These are phyloP conservation scores for Stagonosporopsis cucurbitacearum DNA, from an alignment of 2,329 filamentous ascomycete species.

Conservation along the genomic window DNA sequence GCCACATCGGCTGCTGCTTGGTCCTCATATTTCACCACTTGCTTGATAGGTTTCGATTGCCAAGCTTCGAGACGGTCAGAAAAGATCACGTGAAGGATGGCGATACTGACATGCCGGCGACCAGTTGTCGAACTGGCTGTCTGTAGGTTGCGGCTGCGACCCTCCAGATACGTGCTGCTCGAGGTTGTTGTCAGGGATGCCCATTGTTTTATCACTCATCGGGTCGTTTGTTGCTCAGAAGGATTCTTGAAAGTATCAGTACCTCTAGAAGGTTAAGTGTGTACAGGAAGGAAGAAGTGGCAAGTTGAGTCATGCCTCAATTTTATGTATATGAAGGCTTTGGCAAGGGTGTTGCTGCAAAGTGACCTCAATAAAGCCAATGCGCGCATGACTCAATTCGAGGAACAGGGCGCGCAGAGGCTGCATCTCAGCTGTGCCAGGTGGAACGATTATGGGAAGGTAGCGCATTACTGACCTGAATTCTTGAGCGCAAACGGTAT, in stretches of 20 bases:
- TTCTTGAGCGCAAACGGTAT: not conserved
- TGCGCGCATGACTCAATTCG: constrained; percentile 32
- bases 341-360: constrained; percentile 29
- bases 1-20: constrained; percentile 64
- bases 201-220: constrained; percentile 21
- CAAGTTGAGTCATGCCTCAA: constrained; percentile 23
- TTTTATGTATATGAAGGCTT: constrained; percentile 25
- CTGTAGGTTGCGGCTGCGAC: constrained; percentile 10
- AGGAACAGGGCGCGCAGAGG: constrained; percentile 6
- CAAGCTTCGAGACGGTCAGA: constrained; percentile 61
- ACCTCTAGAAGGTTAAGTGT: not conserved
- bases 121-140: constrained; percentile 38
- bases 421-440: not conserved
- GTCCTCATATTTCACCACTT: constrained; percentile 74
- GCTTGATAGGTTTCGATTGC: constrained; percentile 80
- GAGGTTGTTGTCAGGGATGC: constrained; percentile 21
- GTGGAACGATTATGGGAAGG: not conserved
- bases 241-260: not conserved
- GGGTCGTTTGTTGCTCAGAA: not conserved
- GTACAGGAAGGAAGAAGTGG: not conserved
- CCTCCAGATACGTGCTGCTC: constrained; percentile 16
- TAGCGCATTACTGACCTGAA: constrained; percentile 7
- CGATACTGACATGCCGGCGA: constrained; percentile 48
- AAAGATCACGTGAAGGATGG: not conserved
- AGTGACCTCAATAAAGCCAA: constrained; percentile 27